A percentile compares a stretch with the other conserved stretches of the same genome.
Conservation (phyloP, 1,284 basidiomycete genomes). For the Cryptococcus maquisensis region DNA sequence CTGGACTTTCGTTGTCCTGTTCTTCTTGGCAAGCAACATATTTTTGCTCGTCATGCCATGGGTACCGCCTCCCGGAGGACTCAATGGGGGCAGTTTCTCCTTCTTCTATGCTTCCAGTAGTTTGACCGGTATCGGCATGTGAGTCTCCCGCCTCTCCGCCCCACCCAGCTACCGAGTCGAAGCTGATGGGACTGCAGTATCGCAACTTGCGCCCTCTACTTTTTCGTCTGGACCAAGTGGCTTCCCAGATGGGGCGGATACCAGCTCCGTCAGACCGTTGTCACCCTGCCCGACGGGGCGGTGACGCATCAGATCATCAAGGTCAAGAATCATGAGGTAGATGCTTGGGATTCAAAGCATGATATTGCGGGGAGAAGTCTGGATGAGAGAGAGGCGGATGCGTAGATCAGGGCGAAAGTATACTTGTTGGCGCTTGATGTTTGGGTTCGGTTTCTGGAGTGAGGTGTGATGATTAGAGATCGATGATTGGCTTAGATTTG, state of each 20-base stretch:
- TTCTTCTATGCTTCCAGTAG: slow-evolving; percentile 48
- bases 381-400: neutral
- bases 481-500: too few species aligned
- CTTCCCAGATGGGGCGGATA: slow-evolving; percentile 43
- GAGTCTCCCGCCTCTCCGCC: slow-evolving; percentile 10
- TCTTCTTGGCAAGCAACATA: slow-evolving; percentile 49
- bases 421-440: too few species aligned
- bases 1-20: slow-evolving; percentile 48
- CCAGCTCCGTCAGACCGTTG: slow-evolving; percentile 38
- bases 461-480: too few species aligned
- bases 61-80: slow-evolving; percentile 43
- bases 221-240: slow-evolving; percentile 42
- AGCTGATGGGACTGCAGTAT: slow-evolving; percentile 5
- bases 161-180: neutral
- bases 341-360: slow-evolving; percentile 20
- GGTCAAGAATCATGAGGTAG: slow-evolving; percentile 16
- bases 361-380: slow-evolving; percentile 8
- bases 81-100: slow-evolving; percentile 33
- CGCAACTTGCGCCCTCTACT: slow-evolving; percentile 42
- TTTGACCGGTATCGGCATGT: slow-evolving; percentile 35
- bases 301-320: slow-evolving; percentile 18
- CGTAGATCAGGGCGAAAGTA: too few species aligned
- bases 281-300: slow-evolving; percentile 36
- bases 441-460: too few species aligned
- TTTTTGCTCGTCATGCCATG: slow-evolving; percentile 55